These are phyloP conservation scores for Danielia oregonensis DNA, from an alignment of 805 yeast species.

Conservation along the genomic window DNA sequence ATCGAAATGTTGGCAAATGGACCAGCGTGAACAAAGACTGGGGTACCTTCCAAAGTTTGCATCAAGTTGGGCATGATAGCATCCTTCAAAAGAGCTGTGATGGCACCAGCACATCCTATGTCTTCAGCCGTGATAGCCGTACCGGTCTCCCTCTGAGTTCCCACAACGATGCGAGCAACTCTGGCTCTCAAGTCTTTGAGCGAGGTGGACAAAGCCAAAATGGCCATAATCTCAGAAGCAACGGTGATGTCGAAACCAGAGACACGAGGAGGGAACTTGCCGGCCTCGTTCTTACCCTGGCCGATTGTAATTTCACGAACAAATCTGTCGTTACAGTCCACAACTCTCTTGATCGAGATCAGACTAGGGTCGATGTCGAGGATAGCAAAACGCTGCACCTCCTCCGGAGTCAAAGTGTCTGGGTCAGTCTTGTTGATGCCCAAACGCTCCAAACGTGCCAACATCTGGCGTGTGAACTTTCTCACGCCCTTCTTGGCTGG, in stretches of 20 bases:
- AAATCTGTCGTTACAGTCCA: constrained; percentile 90
- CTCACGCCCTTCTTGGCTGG: constrained; percentile 82
- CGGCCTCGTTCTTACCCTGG: constrained; percentile 79
- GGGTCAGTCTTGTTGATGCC: constrained; percentile 84
- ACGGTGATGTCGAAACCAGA: constrained; percentile 96
- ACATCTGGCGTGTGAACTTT: constrained; percentile 74
- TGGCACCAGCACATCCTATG: constrained; percentile 92
- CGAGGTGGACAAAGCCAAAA: constrained; percentile 76
- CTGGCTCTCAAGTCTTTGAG: constrained; percentile 82
- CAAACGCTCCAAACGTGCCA: constrained; percentile 68
- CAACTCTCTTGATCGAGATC: constrained; percentile 88
- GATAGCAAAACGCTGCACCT: constrained; percentile 69
- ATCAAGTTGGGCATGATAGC: constrained; percentile 94
- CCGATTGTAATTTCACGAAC: constrained; percentile 88
- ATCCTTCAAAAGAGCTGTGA: constrained; percentile 91
- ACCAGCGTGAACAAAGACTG: constrained; percentile 96
- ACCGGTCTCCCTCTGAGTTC: constrained; percentile 63
- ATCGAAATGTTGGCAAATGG: constrained; percentile 97
- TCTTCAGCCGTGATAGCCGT: constrained; percentile 92
- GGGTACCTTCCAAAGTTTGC: constrained; percentile 98
- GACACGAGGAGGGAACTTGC: constrained; percentile 73
- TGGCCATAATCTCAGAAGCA: constrained; percentile 96
- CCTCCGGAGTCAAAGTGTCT: constrained; percentile 73
- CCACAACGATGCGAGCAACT: constrained; percentile 87
- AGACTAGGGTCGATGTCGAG: constrained; percentile 87